Conservation (phyloP, 805 yeast genomes). For the Kluyveromyces dobzhanskii region DNA sequence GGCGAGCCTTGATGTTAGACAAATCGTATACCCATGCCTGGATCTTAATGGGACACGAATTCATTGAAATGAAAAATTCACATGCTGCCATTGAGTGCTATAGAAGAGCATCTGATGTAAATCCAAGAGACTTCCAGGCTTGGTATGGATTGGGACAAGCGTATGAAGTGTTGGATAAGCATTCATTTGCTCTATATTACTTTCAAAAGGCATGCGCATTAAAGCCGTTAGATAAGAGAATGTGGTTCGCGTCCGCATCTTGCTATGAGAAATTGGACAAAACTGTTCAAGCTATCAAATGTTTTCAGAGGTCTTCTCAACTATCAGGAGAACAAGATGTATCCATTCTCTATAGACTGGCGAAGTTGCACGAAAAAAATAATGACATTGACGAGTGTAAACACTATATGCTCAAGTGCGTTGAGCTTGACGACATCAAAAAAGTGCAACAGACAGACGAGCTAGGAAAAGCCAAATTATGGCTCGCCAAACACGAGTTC, state of each 20-base stretch:
- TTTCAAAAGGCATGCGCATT: constrained; percentile 85
- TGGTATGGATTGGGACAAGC: constrained; percentile 99
- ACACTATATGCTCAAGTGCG: constrained; percentile 54
- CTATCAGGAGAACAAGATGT: constrained; percentile 48
- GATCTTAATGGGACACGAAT: constrained; percentile 99
- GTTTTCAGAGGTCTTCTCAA: constrained; percentile 69
- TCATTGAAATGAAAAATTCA: constrained; percentile 89
- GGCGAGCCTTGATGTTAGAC: constrained; percentile 77
- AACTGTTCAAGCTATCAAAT: constrained; percentile 62
- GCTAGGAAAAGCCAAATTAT: constrained; percentile 69
- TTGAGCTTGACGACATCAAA: constrained; percentile 44
- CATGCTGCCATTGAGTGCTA: constrained; percentile 97
- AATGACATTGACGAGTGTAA: constrained; percentile 47
- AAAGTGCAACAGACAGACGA: constrained; percentile 61
- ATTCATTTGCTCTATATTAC: constrained; percentile 81
- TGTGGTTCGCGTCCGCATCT: constrained; percentile 94
- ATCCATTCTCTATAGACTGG: constrained; percentile 51
- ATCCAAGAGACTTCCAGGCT: constrained; percentile 83
- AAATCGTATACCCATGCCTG: constrained; percentile 82
- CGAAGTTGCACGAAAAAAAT: constrained; percentile 51
- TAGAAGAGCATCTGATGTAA: constrained; percentile 85
- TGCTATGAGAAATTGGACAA: constrained; percentile 78
- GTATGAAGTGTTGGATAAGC: constrained; percentile 94
- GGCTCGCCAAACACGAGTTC: constrained; percentile 73
- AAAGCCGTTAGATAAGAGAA: constrained; percentile 81